Evolutionary conservation across 345 rosid genomes (phyloP), one percentile per base, ranked within the genome.

Genomic region (Erodium maritimum): DNA sequence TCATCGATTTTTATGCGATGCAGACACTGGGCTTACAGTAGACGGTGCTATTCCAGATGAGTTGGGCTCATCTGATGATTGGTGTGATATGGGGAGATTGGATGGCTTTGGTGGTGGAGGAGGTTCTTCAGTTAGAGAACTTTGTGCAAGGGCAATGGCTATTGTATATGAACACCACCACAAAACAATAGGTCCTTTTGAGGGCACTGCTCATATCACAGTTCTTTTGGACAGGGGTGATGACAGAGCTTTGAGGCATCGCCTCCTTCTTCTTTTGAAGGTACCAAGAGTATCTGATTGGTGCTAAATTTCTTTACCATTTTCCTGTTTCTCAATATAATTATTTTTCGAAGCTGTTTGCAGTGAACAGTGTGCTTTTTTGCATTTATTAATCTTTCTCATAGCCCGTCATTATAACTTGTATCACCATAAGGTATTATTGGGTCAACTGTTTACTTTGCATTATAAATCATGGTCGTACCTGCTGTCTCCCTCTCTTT

Each of bases 51-150:
- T 90, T 65, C 95, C 96, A 55, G 99, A 93, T 82, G 99, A 90
- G 68, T 66, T 87, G 80, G 95, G 99, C 51, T 79, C 95, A 66
- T 93, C 96, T 77, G 90, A 84, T 61, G 97, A 93, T 75, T 93
- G 99, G 99, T 93, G 99, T 80, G 97, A 93, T 70, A 71, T 93
- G 97, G 90, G 85, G 74, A 76, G 95, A 75, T 78, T 93, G 70
- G 97, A 93, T 78, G 95, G 97, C 63, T 93, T 93, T 81, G 99
- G 99, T 58, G 99, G 99, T 69, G 97, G 91, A 17, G 99, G 97
- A 60, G 91, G 90, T 57, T 82, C 85, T 69, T 90, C 99, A 34
- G 99, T 93, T 59, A 80, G 99, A 75, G 99, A 93, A 72, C 97
- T 93, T 71, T 93, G 99, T 79, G 99, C 97, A 11, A 87, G 99